Conservation (phyloP, 768 basidiomycete species). For the Tylopilus rubrobrunneus region DNA sequence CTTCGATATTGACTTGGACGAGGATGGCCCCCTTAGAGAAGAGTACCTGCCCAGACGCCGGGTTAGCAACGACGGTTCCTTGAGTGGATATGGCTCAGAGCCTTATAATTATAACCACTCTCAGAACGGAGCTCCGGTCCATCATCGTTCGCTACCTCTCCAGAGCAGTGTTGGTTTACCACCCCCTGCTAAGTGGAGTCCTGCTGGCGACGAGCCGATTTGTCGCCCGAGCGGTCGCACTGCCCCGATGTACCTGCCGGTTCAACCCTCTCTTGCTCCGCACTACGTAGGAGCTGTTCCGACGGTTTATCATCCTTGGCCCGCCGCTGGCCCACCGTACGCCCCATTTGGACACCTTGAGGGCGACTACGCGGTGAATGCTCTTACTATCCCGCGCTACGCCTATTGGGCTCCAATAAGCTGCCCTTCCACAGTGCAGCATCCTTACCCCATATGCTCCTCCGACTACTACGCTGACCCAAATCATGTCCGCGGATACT, state of each 20-base stretch:
- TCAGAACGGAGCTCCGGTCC: constrained; percentile 1
- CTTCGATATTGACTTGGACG: constrained; percentile 75
- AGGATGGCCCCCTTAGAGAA: constrained; percentile 77
- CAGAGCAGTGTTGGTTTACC: constrained; percentile 43
- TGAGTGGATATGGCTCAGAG: constrained; percentile 1
- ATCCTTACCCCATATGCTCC: constrained; percentile 55
- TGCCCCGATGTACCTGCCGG: constrained; percentile 61
- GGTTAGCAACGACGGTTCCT: constrained; percentile 16
- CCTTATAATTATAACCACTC: background rate
- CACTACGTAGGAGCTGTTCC: constrained; percentile 32
- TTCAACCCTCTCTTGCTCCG: constrained; percentile 47
- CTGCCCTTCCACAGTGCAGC: constrained; percentile 42
- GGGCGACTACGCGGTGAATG: constrained; percentile 10
- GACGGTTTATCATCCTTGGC: constrained; percentile 30
- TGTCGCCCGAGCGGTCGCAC: constrained; percentile 48
- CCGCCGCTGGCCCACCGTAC: constrained; percentile 11
- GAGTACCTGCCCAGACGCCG: constrained; percentile 78
- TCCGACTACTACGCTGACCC: constrained; percentile 45
- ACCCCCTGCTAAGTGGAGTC: constrained; percentile 80
- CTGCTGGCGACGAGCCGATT: constrained; percentile 74
- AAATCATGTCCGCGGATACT: constrained; percentile 56
- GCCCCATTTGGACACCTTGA: constrained; percentile 23
- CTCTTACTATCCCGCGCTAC: constrained; percentile 15
- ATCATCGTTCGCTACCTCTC: constrained; percentile 6
- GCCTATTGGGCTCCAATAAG: constrained; percentile 20